Conservation (phyloP, 2,329 filamentous ascomycete species). For the Aspergillus phoenicis region DNA sequence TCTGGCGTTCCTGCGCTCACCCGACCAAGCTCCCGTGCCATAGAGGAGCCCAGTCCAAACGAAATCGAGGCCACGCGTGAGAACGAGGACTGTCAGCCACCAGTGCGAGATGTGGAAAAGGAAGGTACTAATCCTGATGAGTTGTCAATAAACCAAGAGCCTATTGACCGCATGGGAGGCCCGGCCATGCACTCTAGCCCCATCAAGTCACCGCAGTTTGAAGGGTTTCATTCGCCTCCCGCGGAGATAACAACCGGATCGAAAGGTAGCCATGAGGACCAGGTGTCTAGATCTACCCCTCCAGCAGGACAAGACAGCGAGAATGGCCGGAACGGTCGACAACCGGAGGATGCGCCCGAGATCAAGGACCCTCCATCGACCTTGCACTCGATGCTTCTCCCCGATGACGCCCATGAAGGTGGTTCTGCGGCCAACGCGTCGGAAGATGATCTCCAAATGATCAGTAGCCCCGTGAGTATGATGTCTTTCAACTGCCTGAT, state of each 20-base stretch:
- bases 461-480: slow-evolving; percentile 17
- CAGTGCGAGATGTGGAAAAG: not conserved
- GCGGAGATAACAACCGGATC: not conserved
- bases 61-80: slow-evolving; percentile 2
- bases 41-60: slow-evolving; percentile 20
- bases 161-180: not conserved
- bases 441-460: slow-evolving; percentile 17
- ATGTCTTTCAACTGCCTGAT: slow-evolving; percentile 17
- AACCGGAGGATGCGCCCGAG: not conserved
- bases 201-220: slow-evolving; percentile 24
- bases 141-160: not conserved
- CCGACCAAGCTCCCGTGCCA: slow-evolving; percentile 33
- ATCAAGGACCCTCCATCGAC: slow-evolving; percentile 6
- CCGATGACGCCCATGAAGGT: slow-evolving; percentile 8
- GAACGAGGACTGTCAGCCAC: slow-evolving; percentile 6
- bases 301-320: slow-evolving; percentile 2
- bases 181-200: slow-evolving; percentile 16
- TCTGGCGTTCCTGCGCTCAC: slow-evolving; percentile 32
- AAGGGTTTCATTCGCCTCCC: slow-evolving; percentile 20
- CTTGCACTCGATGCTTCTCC: slow-evolving; percentile 11
- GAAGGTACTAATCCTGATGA: not conserved
- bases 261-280: not conserved
- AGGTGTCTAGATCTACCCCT: not conserved
- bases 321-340: slow-evolving; percentile 4
- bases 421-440: not conserved